A percentile compares a stretch with the other conserved stretches of the same genome.
Evolutionary conservation across 306 rosid genomes (phyloP).

Genomic region (Ammopiptanthus mongolicus): DNA sequence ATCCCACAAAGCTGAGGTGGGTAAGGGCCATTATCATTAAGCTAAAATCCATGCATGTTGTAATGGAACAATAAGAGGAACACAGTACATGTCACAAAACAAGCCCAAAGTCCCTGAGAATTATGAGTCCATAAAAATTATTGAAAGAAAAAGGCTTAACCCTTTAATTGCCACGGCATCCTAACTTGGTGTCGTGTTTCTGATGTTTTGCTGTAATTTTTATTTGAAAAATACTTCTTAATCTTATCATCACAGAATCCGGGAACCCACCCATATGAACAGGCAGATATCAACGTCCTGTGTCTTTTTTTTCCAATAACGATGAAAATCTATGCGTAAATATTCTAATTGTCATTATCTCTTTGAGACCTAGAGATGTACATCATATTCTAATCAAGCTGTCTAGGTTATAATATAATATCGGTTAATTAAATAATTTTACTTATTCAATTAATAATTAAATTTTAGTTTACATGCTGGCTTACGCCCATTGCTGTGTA

Average conservation of each 20-base stretch:
- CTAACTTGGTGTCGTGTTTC: too few species aligned
- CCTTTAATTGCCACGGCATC: not conserved
- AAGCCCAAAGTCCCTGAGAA: not conserved
- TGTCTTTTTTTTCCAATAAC: not conserved
- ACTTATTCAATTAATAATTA: not conserved
- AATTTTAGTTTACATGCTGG: not conserved
- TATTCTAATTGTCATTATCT: not conserved
- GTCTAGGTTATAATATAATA: not conserved
- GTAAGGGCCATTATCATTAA: not conserved
- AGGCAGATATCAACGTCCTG: not conserved
- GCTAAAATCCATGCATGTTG: not conserved
- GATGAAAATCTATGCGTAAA: not conserved
- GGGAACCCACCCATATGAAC: too few species aligned
- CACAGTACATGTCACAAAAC: too few species aligned
- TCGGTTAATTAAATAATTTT: not conserved
- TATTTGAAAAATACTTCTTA: not conserved
- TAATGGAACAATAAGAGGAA: too few species aligned
- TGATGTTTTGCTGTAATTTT: not conserved
- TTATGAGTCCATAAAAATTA: not conserved
- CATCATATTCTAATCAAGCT: not conserved
- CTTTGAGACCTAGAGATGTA: not conserved
- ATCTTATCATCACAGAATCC: too few species aligned
- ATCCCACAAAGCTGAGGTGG: not conserved
- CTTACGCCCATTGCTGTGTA: slow-evolving; percentile 11
- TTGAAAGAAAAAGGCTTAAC: not conserved